phyloP scores from a whole-genome alignment of 1,284 basidiomycete genomes.

The Trametes sp. region DNA sequence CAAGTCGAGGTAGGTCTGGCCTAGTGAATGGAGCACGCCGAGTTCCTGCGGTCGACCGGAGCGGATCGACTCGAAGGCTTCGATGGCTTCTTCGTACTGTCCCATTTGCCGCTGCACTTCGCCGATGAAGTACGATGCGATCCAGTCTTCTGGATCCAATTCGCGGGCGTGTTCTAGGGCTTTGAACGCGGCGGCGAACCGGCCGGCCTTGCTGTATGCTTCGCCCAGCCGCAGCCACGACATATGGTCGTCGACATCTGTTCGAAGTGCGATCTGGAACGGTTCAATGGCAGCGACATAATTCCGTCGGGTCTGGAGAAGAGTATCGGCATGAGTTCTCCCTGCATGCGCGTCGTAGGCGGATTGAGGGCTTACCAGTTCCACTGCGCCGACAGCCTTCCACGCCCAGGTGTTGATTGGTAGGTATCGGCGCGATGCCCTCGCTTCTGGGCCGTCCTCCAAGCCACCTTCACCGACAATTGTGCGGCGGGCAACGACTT shows the following conservation, averaged over 20 bases:
- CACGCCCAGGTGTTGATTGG: slow-evolving; percentile 96
- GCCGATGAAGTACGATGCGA: slow-evolving; percentile 85
- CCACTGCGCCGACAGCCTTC: slow-evolving; percentile 95
- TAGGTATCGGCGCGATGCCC: slow-evolving; percentile 59
- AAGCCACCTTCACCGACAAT: slow-evolving; percentile 92
- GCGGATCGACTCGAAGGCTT: slow-evolving; percentile 69
- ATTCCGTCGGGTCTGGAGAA: slow-evolving; percentile 72
- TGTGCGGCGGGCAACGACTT: slow-evolving; percentile 89
- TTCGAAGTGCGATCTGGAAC: slow-evolving; percentile 89
- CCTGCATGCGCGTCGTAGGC: background rate
- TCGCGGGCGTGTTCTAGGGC: slow-evolving; percentile 81
- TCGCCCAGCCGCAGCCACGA: slow-evolving; percentile 94
- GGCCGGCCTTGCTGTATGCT: slow-evolving; percentile 88
- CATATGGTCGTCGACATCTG: slow-evolving; percentile 78
- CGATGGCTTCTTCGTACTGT: slow-evolving; percentile 78
- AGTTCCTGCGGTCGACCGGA: slow-evolving; percentile 65
- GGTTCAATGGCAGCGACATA: slow-evolving; percentile 84
- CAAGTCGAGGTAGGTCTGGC: slow-evolving; percentile 77
- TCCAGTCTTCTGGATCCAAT: slow-evolving; percentile 81
- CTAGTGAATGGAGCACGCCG: slow-evolving; percentile 78
- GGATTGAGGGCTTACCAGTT: slow-evolving; percentile 63
- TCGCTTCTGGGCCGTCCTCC: slow-evolving; percentile 62
- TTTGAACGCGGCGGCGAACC: slow-evolving; percentile 91
- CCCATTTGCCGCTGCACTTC: slow-evolving; percentile 88
- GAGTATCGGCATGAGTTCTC: background rate